Evolutionary conservation across 2,329 filamentous ascomycete genomes (phyloP), one percentile per base, ranked within the genome.

Genomic region (Xylaria sp.): DNA sequence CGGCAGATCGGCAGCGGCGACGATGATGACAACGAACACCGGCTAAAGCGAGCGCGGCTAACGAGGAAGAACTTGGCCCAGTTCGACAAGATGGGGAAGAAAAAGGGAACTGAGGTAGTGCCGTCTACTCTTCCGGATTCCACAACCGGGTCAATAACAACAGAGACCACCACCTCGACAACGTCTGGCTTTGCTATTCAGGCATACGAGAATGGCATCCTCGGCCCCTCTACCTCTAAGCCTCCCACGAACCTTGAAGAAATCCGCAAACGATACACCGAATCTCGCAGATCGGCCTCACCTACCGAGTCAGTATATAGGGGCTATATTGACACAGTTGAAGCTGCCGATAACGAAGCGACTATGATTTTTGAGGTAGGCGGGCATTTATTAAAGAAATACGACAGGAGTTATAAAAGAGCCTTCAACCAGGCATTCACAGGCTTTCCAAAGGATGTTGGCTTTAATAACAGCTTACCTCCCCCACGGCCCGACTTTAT

Each of bases 251-350:
- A 60, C 19, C 45, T 50, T n/a, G 30, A 60, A 11, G 30, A 50
- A 30, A 11, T 50, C 30, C 57, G 39, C 45, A 9, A 24, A 50
- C 57, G 45, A 17, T 19, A 24, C 24, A 30, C n/a, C 19, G 12
- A 32, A 39, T 30, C 56, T 14, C 32, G 62, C 34, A 19, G 4
- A 32, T 48, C 39, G 6, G 17, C 27, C 48, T 57, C 50, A 2
- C 51, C 51, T 8, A 3, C 61, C 8, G 24, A 50, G 21, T 56
- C 51, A 36, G 27, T 24, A n/a, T 55, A 63, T 19, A 17, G 21
- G 11, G n/a, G 39, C 17, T 63, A 58, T 27, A 17, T 45, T 11
- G 55, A 42, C 17, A 57, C 32, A 57, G 55, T 57, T 39, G 55
- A 14, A 42, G 9, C 5, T 8, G 55, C 32, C n/a, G 19, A 21